These are phyloP conservation scores for Sugiyamaella smithiae DNA, from an alignment of 805 yeast species.

Conservation along the genomic window DNA sequence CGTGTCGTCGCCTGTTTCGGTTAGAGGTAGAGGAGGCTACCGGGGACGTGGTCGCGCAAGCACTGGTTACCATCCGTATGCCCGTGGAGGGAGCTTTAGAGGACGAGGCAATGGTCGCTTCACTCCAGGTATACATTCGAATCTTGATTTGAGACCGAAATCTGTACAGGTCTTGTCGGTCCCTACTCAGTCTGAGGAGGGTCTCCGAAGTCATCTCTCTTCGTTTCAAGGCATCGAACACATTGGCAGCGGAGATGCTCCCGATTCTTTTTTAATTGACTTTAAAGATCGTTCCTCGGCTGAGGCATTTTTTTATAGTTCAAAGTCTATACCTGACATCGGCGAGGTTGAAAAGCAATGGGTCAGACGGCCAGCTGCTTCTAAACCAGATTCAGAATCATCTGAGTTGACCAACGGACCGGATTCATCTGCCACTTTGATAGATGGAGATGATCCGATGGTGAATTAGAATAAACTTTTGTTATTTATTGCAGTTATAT, in stretches of 20 bases:
- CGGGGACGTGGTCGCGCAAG: constrained; percentile 21
- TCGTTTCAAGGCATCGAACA: constrained; percentile 18
- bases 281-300: constrained; percentile 39
- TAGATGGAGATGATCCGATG: too few relatives aligned
- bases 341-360: constrained; percentile 33
- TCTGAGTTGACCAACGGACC: too few relatives aligned
- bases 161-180: constrained; percentile 35
- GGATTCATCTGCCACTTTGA: too few relatives aligned
- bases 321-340: constrained; percentile 29
- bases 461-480: too few relatives aligned
- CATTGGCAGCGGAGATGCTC: constrained; percentile 11
- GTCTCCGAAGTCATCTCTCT: constrained; percentile 31
- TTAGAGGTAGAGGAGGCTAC: constrained; percentile 26
- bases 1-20: constrained; percentile 11
- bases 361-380: constrained; percentile 10
- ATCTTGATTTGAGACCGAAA: constrained; percentile 40
- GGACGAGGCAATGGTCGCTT: constrained; percentile 20
- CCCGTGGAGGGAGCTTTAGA: constrained; percentile 25
- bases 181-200: constrained; percentile 33
- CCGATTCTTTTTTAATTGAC: constrained; percentile 29
- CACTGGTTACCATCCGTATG: constrained; percentile 24
- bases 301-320: constrained; percentile 34
- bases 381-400: constrained; percentile 3
- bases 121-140: constrained; percentile 28
- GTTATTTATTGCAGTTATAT: too few relatives aligned